Conservation (phyloP, 2,329 filamentous ascomycete genomes). For the Drechmeria coniospora region DNA sequence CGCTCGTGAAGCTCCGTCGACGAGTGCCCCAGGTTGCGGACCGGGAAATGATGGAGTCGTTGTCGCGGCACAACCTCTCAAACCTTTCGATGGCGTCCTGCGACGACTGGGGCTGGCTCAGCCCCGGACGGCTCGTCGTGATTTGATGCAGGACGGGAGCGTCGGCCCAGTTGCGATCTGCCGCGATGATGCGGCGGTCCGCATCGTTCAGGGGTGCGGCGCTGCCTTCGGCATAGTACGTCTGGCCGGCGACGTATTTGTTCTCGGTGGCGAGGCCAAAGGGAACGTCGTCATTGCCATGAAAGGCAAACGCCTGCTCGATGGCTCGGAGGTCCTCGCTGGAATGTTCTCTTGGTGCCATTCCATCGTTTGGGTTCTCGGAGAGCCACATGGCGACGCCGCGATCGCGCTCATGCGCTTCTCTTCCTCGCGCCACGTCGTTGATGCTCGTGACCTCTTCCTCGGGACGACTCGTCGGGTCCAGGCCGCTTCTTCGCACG, state of each 20-base stretch:
- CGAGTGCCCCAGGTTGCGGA: constrained; percentile 58
- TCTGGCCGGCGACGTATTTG: constrained; percentile 29
- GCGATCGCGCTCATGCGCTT: constrained; percentile 29
- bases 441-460: constrained; percentile 33
- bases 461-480: constrained; percentile 26
- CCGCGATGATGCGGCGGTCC: constrained; percentile 34
- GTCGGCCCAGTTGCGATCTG: constrained; percentile 33
- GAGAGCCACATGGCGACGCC: constrained; percentile 37
- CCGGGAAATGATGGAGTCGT: constrained; percentile 42
- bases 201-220: constrained; percentile 26
- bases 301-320: constrained; percentile 8
- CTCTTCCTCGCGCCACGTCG: constrained; percentile 25
- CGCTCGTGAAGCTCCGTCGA: constrained; percentile 46
- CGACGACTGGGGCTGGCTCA: constrained; percentile 32
- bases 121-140: constrained; percentile 11
- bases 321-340: constrained; percentile 10
- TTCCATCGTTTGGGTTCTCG: constrained; percentile 14
- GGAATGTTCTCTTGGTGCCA: constrained; percentile 11
- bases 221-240: constrained; percentile 27
- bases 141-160: constrained; percentile 32
- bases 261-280: constrained; percentile 35
- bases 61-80: constrained; percentile 36
- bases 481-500: constrained; percentile 30
- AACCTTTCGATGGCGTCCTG: constrained; percentile 38
- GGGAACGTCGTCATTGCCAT: constrained; percentile 27